Conservation (phyloP, 148 eudicot species). For the Rhododendron griersonianum region DNA sequence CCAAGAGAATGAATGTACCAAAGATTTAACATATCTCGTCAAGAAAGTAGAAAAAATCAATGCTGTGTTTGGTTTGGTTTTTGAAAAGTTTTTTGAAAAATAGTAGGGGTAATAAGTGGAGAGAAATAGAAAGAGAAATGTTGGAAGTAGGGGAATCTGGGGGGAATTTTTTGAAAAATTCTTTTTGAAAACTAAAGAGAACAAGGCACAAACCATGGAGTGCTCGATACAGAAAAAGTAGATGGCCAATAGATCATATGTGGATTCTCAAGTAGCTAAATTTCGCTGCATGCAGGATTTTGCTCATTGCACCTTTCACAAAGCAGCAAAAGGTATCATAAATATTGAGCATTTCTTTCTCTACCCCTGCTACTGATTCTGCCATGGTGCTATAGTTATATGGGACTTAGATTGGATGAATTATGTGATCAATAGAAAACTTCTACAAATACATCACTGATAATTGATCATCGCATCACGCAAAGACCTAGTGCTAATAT, state of each 20-base stretch:
- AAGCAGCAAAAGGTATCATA: neutral
- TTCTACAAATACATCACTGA: neutral
- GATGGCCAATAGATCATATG: neutral
- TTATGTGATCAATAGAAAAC: neutral
- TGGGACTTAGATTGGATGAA: neutral
- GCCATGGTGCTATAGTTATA: neutral
- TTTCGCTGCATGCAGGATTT: neutral
- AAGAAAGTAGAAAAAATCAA: neutral
- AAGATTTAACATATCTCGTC: too few relatives aligned
- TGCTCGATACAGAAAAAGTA: neutral
- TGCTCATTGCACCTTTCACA: neutral
- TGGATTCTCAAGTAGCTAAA: neutral
- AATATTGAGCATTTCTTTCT: neutral
- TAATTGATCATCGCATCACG: neutral
- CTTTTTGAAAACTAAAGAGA: too few relatives aligned
- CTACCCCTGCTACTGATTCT: neutral
- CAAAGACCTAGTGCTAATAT: neutral
- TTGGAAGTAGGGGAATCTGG: too few relatives aligned
- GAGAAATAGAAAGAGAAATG: too few relatives aligned
- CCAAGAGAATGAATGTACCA: neutral
- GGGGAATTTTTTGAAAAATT: too few relatives aligned
- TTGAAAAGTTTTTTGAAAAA: too few relatives aligned
- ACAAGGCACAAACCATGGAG: neutral
- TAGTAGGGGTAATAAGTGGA: too few relatives aligned
- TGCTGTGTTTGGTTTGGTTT: too few relatives aligned